Evolutionary conservation across 257 asterid genomes (phyloP).

Genomic region (Salvia hispanica): DNA sequence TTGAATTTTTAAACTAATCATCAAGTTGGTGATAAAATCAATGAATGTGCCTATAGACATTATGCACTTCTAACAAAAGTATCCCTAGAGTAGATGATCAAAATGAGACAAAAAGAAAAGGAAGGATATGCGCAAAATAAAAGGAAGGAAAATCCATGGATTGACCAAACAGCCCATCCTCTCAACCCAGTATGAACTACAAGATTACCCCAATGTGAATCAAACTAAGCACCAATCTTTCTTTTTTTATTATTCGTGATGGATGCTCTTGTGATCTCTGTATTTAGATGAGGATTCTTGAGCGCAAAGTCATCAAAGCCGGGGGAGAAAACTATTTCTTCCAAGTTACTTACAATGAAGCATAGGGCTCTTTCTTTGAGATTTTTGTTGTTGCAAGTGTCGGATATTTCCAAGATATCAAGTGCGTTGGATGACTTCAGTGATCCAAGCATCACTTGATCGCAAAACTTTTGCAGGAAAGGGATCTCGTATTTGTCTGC

Average conservation of each 20-base stretch:
- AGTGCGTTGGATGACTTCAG: conserved; percentile 68
- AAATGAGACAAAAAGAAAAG: too few relatives aligned
- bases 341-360: conserved; percentile 84
- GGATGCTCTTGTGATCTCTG: conserved; percentile 86
- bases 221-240: too few relatives aligned
- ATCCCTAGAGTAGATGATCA: too few relatives aligned
- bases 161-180: too few relatives aligned
- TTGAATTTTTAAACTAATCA: too few relatives aligned
- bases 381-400: conserved; percentile 66
- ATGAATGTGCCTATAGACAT: too few relatives aligned
- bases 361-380: conserved; percentile 70
- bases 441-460: conserved; percentile 68
- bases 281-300: conserved; percentile 86
- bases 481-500: conserved; percentile 91
- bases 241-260: conserved; percentile 25
- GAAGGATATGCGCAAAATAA: too few relatives aligned
- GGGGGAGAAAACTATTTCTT: conserved; percentile 74
- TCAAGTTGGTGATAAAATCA: too few relatives aligned
- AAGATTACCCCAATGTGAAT: too few relatives aligned
- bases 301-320: conserved; percentile 82
- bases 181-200: too few relatives aligned
- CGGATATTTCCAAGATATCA: conserved; percentile 71
- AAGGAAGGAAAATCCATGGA: too few relatives aligned
- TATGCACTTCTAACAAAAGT: too few relatives aligned
- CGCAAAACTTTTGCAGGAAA: conserved; percentile 68